phyloP scores from a whole-genome alignment of 441 rosid genomes.

The Adansonia madagascariensis region DNA sequence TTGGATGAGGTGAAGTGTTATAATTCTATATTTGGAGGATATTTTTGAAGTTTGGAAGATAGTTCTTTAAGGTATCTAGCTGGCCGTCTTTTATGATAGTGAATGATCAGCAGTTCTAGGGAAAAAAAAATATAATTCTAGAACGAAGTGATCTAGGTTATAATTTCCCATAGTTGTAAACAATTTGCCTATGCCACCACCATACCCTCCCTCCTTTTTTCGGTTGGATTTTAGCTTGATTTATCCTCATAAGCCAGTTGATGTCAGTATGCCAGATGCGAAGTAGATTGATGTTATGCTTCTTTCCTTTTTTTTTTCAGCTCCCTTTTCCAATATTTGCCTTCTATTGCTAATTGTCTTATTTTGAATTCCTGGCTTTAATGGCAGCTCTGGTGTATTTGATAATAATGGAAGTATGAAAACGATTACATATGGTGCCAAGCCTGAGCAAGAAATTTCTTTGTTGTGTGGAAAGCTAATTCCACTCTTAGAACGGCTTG shows the following conservation, averaged over 20 bases:
- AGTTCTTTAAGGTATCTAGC: background rate
- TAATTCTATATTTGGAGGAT: background rate
- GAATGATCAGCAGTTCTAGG: background rate
- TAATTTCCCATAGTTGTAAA: background rate
- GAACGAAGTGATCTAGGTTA: background rate
- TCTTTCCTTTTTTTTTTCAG: background rate
- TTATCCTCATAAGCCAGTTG: background rate
- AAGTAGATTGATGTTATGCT: slow-evolving; percentile 15
- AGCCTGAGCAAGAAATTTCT: slow-evolving; percentile 54
- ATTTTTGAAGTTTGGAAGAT: background rate
- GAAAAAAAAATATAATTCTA: background rate
- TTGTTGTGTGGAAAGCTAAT: slow-evolving; percentile 61
- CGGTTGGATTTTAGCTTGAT: background rate
- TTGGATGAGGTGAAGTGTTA: background rate
- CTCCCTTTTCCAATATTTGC: background rate
- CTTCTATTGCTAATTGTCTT: background rate
- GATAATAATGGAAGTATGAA: slow-evolving; percentile 38
- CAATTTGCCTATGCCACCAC: background rate
- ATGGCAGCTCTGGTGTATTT: slow-evolving; percentile 51
- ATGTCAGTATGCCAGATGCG: background rate
- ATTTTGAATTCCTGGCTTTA: background rate
- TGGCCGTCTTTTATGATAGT: background rate
- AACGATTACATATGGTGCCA: slow-evolving; percentile 45
- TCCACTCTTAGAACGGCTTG: slow-evolving; percentile 79
- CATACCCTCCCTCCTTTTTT: background rate